Evolutionary conservation across 345 rosid species (phyloP).

Genomic region (Lenwebbia sp.): DNA sequence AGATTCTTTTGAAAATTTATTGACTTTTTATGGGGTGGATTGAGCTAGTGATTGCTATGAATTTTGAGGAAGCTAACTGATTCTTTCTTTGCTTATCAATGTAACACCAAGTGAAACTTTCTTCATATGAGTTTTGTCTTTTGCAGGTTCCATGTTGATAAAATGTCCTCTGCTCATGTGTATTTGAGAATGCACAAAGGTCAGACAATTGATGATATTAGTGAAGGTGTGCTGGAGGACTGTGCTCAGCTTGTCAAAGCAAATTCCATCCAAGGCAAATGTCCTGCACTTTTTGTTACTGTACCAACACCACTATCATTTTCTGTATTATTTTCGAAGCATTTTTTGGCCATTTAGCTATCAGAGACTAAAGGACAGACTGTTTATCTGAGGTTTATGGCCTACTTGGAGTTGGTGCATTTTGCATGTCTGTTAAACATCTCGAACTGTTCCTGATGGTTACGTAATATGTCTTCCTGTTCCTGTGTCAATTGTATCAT

Average conservation of each 20-base stretch:
- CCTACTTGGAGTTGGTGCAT: not conserved
- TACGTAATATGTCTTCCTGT: not conserved
- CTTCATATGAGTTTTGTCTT: not conserved
- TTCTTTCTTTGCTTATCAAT: not conserved
- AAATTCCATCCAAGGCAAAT: slow-evolving; percentile 88
- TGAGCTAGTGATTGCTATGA: not conserved
- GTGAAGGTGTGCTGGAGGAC: slow-evolving; percentile 82
- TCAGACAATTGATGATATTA: slow-evolving; percentile 76
- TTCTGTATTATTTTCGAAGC: not conserved
- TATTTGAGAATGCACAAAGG: slow-evolving; percentile 83
- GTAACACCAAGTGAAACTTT: not conserved
- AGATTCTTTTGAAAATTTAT: not conserved
- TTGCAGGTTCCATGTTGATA: slow-evolving; percentile 95
- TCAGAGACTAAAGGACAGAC: not conserved
- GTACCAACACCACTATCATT: not conserved
- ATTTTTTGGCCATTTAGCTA: not conserved
- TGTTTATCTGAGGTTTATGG: not conserved
- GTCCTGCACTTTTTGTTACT: not conserved
- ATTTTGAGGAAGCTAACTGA: not conserved
- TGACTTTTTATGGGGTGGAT: not conserved
- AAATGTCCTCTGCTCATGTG: slow-evolving; percentile 99
- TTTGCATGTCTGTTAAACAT: not conserved
- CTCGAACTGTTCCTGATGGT: not conserved
- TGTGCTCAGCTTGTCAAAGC: slow-evolving; percentile 99
- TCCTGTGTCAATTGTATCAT: not conserved